Evolutionary conservation across 139 green algal genomes (phyloP).

Genomic region (Auxenochlorella protothecoides): DNA sequence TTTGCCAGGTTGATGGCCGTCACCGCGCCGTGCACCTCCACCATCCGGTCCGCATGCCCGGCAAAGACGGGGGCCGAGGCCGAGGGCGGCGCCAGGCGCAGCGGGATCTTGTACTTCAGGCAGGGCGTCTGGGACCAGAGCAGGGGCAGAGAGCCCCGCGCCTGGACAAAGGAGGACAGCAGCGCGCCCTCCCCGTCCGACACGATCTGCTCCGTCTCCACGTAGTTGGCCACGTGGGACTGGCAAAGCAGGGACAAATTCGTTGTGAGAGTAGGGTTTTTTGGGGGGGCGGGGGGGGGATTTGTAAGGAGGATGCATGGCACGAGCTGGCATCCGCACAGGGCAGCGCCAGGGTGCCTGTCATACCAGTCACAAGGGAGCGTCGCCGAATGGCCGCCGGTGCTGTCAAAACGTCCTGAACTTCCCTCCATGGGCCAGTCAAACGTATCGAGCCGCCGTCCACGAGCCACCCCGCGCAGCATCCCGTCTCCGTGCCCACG

Average conservation of each 20-base stretch:
- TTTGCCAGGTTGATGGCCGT: slow-evolving; percentile 72
- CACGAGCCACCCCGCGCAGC: no score
- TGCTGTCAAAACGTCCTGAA: no score
- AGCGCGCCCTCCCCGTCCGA: slow-evolving; percentile 25
- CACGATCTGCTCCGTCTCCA: slow-evolving; percentile 85
- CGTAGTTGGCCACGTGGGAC: slow-evolving; percentile 74
- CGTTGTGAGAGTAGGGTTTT: no score
- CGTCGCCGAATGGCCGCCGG: no score
- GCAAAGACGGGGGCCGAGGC: slow-evolving; percentile 24
- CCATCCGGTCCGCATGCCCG: slow-evolving; percentile 21
- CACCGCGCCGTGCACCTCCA: slow-evolving; percentile 26
- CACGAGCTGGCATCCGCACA: no score
- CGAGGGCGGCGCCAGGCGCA: slow-evolving; percentile 35
- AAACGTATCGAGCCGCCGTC: no score
- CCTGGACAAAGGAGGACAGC: slow-evolving; percentile 46
- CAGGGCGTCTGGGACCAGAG: slow-evolving; percentile 77
- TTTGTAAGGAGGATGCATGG: no score
- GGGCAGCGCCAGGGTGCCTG: no score
- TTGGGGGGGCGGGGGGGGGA: no score
- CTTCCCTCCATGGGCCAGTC: no score
- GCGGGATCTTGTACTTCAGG: slow-evolving; percentile 89
- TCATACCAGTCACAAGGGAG: no score
- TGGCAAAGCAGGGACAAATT: background rate
- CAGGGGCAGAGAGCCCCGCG: slow-evolving; percentile 73
- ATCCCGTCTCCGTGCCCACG: no score